These are phyloP conservation scores for Erythrobasidium hasegawianum DNA, from an alignment of 1,284 basidiomycete genomes.

Conservation along the genomic window DNA sequence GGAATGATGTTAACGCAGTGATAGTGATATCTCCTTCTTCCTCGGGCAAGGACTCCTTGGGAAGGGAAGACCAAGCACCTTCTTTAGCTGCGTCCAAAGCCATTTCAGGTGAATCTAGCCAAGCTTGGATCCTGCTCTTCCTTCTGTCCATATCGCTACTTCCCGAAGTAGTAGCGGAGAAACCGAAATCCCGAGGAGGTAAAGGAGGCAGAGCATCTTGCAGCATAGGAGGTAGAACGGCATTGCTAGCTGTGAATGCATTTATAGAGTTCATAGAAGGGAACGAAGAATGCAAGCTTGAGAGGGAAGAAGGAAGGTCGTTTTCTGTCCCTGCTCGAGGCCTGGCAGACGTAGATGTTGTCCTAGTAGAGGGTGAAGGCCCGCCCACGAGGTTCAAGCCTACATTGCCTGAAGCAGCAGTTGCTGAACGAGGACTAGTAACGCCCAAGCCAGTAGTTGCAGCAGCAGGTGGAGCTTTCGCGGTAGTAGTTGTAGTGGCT, in stretches of 20 bases:
- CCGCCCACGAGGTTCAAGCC: slow-evolving; percentile 12
- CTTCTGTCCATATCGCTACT: slow-evolving; percentile 5
- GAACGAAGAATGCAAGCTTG: slow-evolving; percentile 17
- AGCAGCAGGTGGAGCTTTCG: too few species aligned
- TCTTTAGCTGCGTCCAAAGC: neutral
- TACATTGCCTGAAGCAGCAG: slow-evolving; percentile 6
- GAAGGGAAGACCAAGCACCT: too few species aligned
- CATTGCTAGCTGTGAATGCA: slow-evolving; percentile 18
- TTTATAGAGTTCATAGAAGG: slow-evolving; percentile 28
- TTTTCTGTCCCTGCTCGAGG: neutral
- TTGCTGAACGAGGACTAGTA: neutral
- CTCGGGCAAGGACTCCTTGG: neutral
- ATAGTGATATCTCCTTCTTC: neutral
- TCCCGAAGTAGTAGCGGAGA: neutral
- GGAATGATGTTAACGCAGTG: slow-evolving; percentile 8
- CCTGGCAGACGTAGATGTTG: neutral
- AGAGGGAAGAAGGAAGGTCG: neutral
- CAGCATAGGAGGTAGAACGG: too few species aligned
- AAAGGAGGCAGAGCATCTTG: neutral
- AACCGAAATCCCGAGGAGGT: neutral
- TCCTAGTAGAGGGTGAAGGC: slow-evolving; percentile 1
- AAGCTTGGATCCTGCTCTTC: slow-evolving; percentile 27
- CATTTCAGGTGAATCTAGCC: slow-evolving; percentile 30
- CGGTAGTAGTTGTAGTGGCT: too few species aligned
- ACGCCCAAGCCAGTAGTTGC: too few species aligned